A percentile compares a stretch with the other conserved stretches of the same genome.
phyloP scores from a whole-genome alignment of 179 eudicot genomes.

The Sideroxylon spinosum region DNA sequence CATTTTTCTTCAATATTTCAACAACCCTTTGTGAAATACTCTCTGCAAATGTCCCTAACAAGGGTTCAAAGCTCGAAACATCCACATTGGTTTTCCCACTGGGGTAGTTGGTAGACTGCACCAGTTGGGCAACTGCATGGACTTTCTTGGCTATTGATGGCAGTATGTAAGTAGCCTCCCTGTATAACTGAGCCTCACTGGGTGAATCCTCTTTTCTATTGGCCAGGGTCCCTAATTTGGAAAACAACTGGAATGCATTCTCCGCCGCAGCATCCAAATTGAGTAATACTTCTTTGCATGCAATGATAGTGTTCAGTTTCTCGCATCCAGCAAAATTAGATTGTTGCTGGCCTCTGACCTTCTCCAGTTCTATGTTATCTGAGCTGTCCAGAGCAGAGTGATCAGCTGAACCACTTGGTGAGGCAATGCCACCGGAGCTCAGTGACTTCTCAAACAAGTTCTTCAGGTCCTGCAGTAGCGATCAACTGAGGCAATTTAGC shows the following conservation, averaged over 20 bases:
- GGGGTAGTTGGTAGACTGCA: conserved; percentile 14
- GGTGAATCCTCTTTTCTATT: conserved; percentile 18
- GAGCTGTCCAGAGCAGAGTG: conserved; percentile 8
- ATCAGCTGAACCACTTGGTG: conserved; percentile 6
- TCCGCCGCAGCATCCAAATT: conserved; percentile 39
- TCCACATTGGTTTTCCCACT: conserved; percentile 9
- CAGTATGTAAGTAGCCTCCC: conserved; percentile 30
- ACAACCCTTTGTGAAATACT: conserved; percentile 23
- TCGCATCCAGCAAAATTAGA: conserved; percentile 13
- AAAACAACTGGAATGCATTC: conserved; percentile 27
- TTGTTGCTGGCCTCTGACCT: conserved; percentile 8
- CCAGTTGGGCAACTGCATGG: conserved; percentile 30
- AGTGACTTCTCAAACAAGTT: conserved; percentile 10
- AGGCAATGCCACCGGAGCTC: background rate
- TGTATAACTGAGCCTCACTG: conserved; percentile 23
- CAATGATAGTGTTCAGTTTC: conserved; percentile 14
- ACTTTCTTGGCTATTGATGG: conserved; percentile 32
- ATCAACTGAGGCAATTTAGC: background rate
- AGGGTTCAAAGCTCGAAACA: conserved; percentile 16
- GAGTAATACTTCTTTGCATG: conserved; percentile 38
- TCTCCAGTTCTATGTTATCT: background rate
- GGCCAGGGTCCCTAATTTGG: conserved; percentile 20
- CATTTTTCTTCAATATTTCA: conserved; percentile 19
- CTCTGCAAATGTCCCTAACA: conserved; percentile 25
- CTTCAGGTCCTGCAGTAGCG: conserved; percentile 16